Conservation (phyloP, 495 filamentous ascomycete species). For the Aspergillus campestris region DNA sequence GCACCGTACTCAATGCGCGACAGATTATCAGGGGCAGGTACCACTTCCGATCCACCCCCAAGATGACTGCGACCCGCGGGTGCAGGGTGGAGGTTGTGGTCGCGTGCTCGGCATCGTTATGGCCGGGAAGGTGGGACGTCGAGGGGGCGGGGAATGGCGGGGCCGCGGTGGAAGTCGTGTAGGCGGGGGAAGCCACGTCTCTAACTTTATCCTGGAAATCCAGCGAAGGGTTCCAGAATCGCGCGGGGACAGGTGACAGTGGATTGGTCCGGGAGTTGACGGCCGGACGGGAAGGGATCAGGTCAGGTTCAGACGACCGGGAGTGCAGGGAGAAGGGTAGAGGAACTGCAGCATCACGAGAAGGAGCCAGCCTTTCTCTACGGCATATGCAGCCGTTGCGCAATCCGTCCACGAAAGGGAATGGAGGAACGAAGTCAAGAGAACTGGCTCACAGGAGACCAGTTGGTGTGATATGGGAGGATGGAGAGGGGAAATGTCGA, state of each 20-base stretch:
- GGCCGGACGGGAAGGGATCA: conserved; percentile 15
- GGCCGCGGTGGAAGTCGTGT: conserved; percentile 14
- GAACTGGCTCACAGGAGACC: not conserved
- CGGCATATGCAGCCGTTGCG: conserved; percentile 37
- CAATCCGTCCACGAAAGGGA: conserved; percentile 8
- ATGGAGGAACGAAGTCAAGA: not conserved
- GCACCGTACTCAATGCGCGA: conserved; percentile 50
- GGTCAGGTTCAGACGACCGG: conserved; percentile 20
- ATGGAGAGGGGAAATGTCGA: too few relatives aligned
- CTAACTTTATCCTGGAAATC: conserved; percentile 24
- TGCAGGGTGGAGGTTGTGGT: conserved; percentile 36
- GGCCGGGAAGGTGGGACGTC: conserved; percentile 25
- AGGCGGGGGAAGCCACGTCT: conserved; percentile 23
- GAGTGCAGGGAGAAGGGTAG: conserved; percentile 26
- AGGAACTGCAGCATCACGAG: conserved; percentile 37
- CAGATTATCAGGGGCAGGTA: conserved; percentile 54
- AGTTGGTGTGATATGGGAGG: not conserved
- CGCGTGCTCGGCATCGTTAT: conserved; percentile 26
- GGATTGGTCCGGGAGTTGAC: conserved; percentile 6
- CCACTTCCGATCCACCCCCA: conserved; percentile 55
- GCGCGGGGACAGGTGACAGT: not conserved
- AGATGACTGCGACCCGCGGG: conserved; percentile 55
- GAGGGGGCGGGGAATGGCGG: conserved; percentile 31
- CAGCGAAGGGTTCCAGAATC: not conserved
- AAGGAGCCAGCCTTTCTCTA: conserved; percentile 38